Evolutionary conservation across 2,329 filamentous ascomycete species (phyloP).

Genomic region (Stemphylium vesicarium): DNA sequence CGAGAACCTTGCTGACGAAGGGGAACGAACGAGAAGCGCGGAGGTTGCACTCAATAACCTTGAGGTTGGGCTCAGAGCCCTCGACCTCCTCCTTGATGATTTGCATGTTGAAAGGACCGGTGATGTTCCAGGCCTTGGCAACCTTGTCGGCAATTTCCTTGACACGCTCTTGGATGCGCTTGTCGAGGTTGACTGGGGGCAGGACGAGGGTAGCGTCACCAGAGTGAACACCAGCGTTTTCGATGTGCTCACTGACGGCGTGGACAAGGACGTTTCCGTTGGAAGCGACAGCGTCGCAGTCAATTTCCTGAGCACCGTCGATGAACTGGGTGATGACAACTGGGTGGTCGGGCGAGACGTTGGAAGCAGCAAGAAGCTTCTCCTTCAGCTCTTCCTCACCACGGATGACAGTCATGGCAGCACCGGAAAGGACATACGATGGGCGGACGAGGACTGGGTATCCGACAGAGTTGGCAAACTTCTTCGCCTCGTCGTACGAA

Average conservation of each 20-base stretch:
- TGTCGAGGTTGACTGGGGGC: constrained; percentile 80
- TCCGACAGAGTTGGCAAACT: constrained; percentile 81
- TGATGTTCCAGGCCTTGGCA: constrained; percentile 95
- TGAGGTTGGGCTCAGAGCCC: constrained; percentile 76
- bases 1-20: constrained; percentile 96
- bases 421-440: constrained; percentile 93
- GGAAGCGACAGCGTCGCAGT: constrained; percentile 90
- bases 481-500: constrained; percentile 84
- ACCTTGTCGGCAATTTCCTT: constrained; percentile 98
- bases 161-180: constrained; percentile 78
- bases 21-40: constrained; percentile 97
- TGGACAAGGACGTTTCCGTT: constrained; percentile 87
- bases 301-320: constrained; percentile 93
- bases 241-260: constrained; percentile 93
- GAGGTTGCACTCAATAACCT: constrained; percentile 98
- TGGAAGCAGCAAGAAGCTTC: constrained; percentile 88
- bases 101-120: constrained; percentile 99
- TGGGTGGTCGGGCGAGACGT: constrained; percentile 93
- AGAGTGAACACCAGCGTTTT: constrained; percentile 97
- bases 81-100: constrained; percentile 91
- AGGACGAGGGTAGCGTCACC: constrained; percentile 95
- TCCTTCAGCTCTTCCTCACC: constrained; percentile 89
- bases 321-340: constrained; percentile 99
- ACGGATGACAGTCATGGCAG: constrained; percentile 97
- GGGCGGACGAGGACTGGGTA: constrained; percentile 96